Percentiles rank a stretch among this genome's conserved stretches.
These are phyloP conservation scores for Clonostachys byssicola DNA, from an alignment of 2,329 filamentous ascomycete genomes.

Conservation along the genomic window DNA sequence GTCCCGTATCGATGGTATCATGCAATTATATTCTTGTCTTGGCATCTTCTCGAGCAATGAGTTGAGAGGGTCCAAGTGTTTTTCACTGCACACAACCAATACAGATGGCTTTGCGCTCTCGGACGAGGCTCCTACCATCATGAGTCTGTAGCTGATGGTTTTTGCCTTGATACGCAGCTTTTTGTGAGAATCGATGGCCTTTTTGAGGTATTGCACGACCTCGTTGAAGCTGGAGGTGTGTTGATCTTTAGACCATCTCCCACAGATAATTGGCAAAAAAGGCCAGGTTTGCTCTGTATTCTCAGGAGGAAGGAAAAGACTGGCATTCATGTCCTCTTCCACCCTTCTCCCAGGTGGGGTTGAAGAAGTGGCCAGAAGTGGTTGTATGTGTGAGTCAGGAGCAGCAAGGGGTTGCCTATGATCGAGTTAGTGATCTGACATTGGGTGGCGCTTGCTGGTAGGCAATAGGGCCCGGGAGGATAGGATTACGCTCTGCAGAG, in stretches of 20 bases:
- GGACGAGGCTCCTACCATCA: background rate
- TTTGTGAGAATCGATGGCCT: background rate
- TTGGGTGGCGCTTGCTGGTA: no score
- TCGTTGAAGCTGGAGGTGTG: background rate
- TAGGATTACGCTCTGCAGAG: no score
- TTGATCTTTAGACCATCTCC: background rate
- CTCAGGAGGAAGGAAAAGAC: no score
- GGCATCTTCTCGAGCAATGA: background rate
- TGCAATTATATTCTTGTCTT: background rate
- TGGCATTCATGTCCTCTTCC: no score
- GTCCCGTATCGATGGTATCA: no score
- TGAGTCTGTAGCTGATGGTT: background rate
- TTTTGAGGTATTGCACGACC: background rate
- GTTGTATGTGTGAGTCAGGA: no score
- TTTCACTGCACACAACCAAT: background rate
- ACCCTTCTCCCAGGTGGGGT: no score
- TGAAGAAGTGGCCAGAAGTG: no score
- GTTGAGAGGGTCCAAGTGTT: background rate
- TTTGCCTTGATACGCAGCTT: background rate
- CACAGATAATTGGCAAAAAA: background rate
- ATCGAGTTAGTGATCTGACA: no score
- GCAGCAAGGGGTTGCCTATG: no score
- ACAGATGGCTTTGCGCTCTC: background rate
- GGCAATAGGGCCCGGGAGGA: no score
- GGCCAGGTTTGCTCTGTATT: background rate